A percentile compares a stretch with the other conserved stretches of the same genome.
Evolutionary conservation across 352 stramenopile genomes (phyloP).

Genomic region (Globisporangium rhizosaccharum): DNA sequence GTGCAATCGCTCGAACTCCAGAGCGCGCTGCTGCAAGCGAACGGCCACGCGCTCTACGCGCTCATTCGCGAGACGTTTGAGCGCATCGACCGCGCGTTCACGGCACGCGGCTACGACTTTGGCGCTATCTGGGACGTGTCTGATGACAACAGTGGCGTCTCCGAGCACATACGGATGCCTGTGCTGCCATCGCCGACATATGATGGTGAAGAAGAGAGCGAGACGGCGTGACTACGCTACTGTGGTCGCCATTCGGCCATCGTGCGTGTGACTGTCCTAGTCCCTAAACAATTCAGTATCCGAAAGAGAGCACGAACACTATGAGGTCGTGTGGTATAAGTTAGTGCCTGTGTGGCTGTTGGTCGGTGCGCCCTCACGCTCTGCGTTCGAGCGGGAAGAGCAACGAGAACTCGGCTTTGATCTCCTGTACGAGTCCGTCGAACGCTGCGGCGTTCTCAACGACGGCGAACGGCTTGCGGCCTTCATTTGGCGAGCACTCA

Average conservation of each 20-base stretch:
- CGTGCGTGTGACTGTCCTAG: too few relatives aligned
- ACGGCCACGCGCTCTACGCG: not conserved
- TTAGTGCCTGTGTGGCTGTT: not conserved
- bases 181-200: too few relatives aligned
- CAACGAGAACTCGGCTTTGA: constrained; percentile 11
- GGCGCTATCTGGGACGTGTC: constrained; percentile 1
- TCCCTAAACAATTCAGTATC: too few relatives aligned
- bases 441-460: constrained; percentile 2
- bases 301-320: not conserved
- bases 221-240: too few relatives aligned
- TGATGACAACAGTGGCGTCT: too few relatives aligned
- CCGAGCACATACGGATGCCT: not conserved
- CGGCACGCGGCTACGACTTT: not conserved
- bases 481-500: not conserved
- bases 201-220: too few relatives aligned
- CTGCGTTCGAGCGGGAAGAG: constrained; percentile 8
- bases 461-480: not conserved
- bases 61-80: constrained; percentile 3
- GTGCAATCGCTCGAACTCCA: constrained; percentile 7
- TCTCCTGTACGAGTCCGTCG: constrained; percentile 13
- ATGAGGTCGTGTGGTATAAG: too few relatives aligned
- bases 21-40: not conserved
- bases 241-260: too few relatives aligned
- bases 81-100: constrained; percentile 4
- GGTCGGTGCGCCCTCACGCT: not conserved